Evolutionary conservation across 139 green algal genomes (phyloP), one percentile per base, ranked within the genome.

Genomic region (Chlorella sp.): DNA sequence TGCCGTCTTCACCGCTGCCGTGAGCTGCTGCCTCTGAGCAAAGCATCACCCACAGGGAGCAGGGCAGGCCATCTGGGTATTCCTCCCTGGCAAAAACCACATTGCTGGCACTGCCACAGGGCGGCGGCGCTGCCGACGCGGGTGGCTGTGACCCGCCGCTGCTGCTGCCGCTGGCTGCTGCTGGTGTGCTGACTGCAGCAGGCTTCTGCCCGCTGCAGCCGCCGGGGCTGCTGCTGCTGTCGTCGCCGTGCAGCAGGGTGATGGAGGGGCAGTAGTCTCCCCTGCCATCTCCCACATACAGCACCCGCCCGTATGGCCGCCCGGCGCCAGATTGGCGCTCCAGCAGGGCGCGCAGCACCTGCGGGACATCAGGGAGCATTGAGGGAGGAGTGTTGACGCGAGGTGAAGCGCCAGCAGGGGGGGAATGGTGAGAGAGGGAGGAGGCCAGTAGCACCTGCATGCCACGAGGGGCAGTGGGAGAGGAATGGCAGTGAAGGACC

Each of bases 251-350:
- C 40, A 69, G 68, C 26, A 92, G 89, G 32, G 79, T 82, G 16
- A 28, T 42, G 66, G 85, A 86, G 30, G 89, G 89, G 89, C 91
- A 93, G 60, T 86, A 89, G 68, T 93, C 91, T 34, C 82, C 82
- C 2, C 76, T 36, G 21, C 89, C 91, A 68, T 93, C 91, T 1
- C 91, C 91, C 32, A 92, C 40, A 66, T 93, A 93, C 15, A 93
- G 75, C 4, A 92, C 91, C 9, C 60, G 85, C 28, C 15, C 21
- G 71, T 90, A 91, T 11, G 39, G 66, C 53, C 61, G 37, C 26
- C 87, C 79, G 9, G 87, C 37, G 0, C 42, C 85, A 22, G 37
- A 26, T 42, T 76, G 85, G 7, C 85, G 85, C 37, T 28, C 18
- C 32, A 93, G 85, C 11, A 92, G 12, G 0, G 79, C 57, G 26